A percentile compares a stretch with the other conserved stretches of the same genome.
Evolutionary conservation across 2,329 filamentous ascomycete genomes (phyloP).

Genomic region (Aspergillus viridinutans): DNA sequence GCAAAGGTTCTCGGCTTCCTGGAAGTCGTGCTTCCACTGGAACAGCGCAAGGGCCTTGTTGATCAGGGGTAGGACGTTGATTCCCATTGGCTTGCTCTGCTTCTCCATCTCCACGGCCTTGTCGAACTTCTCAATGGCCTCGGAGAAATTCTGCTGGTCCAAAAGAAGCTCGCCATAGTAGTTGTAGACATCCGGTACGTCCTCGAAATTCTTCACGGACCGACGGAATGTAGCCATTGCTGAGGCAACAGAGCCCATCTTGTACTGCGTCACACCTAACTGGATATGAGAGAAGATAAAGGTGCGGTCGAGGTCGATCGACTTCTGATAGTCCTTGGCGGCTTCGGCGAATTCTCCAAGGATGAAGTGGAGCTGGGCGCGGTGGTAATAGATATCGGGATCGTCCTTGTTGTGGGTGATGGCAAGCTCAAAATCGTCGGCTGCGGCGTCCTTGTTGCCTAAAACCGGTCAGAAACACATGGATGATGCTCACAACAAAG

Average conservation of each 20-base stretch:
- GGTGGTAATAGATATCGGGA: conserved; percentile 98
- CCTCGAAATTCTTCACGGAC: conserved; percentile 97
- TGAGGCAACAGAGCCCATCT: conserved; percentile 96
- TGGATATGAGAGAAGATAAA: conserved; percentile 99
- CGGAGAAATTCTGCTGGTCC: conserved; percentile 91
- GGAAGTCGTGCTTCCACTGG: conserved; percentile 97
- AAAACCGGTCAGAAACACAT: not conserved
- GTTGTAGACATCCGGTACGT: conserved; percentile 97
- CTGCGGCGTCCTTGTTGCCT: conserved; percentile 81
- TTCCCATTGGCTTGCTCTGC: conserved; percentile 84
- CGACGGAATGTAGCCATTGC: conserved; percentile 98
- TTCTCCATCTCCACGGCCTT: conserved; percentile 99
- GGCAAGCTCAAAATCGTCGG: conserved; percentile 81
- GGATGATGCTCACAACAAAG: not conserved
- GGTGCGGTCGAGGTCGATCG: conserved; percentile 88
- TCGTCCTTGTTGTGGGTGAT: conserved; percentile 80
- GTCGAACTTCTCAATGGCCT: conserved; percentile 97
- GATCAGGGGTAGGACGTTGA: conserved; percentile 96
- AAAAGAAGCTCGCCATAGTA: conserved; percentile 97
- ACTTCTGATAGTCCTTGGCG: conserved; percentile 98
- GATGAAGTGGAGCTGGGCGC: conserved; percentile 97
- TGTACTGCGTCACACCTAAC: conserved; percentile 98
- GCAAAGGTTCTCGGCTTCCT: conserved; percentile 91
- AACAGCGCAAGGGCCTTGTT: conserved; percentile 97
- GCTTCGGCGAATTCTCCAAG: conserved; percentile 88